phyloP scores from a whole-genome alignment of 306 rosid species.

The Lablab purpureus region DNA sequence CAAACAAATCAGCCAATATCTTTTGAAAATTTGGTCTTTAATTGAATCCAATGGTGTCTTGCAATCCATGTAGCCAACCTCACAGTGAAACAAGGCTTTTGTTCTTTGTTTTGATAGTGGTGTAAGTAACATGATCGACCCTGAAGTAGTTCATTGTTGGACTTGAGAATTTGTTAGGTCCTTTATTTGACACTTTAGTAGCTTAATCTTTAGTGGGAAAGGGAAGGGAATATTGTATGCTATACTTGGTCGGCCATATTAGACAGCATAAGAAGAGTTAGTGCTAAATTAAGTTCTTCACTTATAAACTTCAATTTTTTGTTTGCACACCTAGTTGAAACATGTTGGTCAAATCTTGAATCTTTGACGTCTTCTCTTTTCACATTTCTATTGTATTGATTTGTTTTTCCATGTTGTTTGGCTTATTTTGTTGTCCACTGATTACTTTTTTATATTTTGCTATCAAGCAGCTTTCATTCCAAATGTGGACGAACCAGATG shows the following conservation, averaged over 20 bases:
- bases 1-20: too few species aligned
- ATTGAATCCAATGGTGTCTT: neutral
- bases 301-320: neutral
- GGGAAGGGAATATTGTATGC: constrained; percentile 20
- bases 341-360: constrained; percentile 3
- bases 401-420: constrained; percentile 18
- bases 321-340: neutral
- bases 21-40: neutral
- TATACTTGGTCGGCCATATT: neutral
- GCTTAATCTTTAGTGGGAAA: constrained; percentile 5
- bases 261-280: neutral
- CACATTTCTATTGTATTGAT: constrained; percentile 19
- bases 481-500: constrained; percentile 99
- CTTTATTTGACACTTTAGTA: neutral
- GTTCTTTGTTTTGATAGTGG: neutral
- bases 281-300: neutral
- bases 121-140: neutral
- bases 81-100: neutral
- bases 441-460: constrained; percentile 7
- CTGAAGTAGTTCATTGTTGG: neutral
- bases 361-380: constrained; percentile 2
- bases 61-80: neutral
- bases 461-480: constrained; percentile 86
- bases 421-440: constrained; percentile 12
- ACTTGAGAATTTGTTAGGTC: neutral